These are phyloP conservation scores for Protomyces macrosporus DNA, from an alignment of 1,139 yeast species.

Conservation along the genomic window DNA sequence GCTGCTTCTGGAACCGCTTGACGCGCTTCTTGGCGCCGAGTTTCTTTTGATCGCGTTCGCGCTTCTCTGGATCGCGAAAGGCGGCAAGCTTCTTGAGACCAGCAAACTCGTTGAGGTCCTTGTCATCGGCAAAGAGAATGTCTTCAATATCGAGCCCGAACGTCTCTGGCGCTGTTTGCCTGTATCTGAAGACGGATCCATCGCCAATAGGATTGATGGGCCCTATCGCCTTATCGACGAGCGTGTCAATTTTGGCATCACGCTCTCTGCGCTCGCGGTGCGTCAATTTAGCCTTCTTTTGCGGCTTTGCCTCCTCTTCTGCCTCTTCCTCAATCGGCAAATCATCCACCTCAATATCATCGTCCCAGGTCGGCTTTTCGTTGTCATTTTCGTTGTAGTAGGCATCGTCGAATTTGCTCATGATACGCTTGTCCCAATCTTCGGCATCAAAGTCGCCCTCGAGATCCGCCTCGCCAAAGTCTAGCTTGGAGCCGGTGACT, in stretches of 20 bases:
- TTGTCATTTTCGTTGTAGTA: slow-evolving; percentile 56
- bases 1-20: slow-evolving; percentile 84
- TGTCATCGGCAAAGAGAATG: slow-evolving; percentile 83
- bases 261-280: slow-evolving; percentile 45
- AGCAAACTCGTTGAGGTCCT: slow-evolving; percentile 71
- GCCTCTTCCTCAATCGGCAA: slow-evolving; percentile 32
- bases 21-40: slow-evolving; percentile 75
- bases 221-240: slow-evolving; percentile 16
- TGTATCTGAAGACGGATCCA: slow-evolving; percentile 55
- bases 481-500: slow-evolving; percentile 55
- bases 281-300: slow-evolving; percentile 58
- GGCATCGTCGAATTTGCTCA: slow-evolving; percentile 77
- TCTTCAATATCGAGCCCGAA: slow-evolving; percentile 84
- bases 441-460: slow-evolving; percentile 86
- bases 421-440: slow-evolving; percentile 88
- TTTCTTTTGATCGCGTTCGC: slow-evolving; percentile 74
- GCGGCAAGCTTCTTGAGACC: slow-evolving; percentile 93
- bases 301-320: slow-evolving; percentile 37
- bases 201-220: slow-evolving; percentile 33
- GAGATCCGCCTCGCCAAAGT: slow-evolving; percentile 63
- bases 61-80: slow-evolving; percentile 69
- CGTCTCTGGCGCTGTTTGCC: slow-evolving; percentile 93
- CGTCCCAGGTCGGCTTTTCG: slow-evolving; percentile 53
- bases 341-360: slow-evolving; percentile 40
- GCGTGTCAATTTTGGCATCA: slow-evolving; percentile 12